Evolutionary conservation across 1,284 basidiomycete species (phyloP), one percentile per base, ranked within the genome.

Genomic region (Taiwanofungus camphoratus): DNA sequence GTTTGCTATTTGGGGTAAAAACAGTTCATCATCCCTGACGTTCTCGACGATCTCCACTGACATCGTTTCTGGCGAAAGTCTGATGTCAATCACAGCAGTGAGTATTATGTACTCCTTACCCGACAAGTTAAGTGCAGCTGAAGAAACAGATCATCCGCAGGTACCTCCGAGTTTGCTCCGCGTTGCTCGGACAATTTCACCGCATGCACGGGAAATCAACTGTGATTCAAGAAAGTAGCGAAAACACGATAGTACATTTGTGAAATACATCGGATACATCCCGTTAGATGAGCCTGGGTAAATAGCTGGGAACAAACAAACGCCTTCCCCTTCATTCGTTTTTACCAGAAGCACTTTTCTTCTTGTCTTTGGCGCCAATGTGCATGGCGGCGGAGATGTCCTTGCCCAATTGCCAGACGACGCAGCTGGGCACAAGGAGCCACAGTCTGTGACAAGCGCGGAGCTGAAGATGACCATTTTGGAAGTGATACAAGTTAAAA

Each of bases 361-460:
- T 48, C 39, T 50, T 50, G 21, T 39, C 48, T 15, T 45, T 53
- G 41, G 51, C 61, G 3, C 74, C 69, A 12, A 65, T 54, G 41
- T 61, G 61, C 26, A 86, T 64, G 3, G 73, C 62, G 3, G 58
- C 52, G 0, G 60, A 53, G 38, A 88, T 69, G 51, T 87, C 82
- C 53, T 69, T 70, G 12, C 78, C 76, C 9, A 89, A 66, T 31
- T 62, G 68, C 46, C 59, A 61, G 18, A 78, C 52, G 45, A 90
- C 79, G 51, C 82, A 58, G 33, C 66, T 56, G 1, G 88, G 88
- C 29, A 88, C 57, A 23, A 89, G 56, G 44, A 91, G 63, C 87
- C 88, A 91, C 6, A 85, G 51, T 3, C 87, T 87, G 45, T 41
- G 20, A 27, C 15, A 11, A 27, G 35, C 19, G 9, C n/a, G 24